Conservation (phyloP, 495 filamentous ascomycete species). For the Penicillium simplicissimum region DNA sequence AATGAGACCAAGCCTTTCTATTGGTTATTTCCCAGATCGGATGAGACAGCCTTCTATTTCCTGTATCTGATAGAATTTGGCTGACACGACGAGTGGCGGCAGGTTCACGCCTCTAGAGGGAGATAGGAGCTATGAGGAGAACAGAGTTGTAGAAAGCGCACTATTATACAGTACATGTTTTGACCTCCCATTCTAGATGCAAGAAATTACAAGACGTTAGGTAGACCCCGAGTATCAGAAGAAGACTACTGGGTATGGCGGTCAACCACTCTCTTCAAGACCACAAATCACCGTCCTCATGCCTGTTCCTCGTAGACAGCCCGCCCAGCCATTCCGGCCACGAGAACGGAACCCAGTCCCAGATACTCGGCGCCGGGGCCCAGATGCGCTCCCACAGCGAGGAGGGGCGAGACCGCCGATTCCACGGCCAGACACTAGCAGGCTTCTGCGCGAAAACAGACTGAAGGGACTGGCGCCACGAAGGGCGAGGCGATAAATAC, state of each 20-base stretch:
- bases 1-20: neutral
- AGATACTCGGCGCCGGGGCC: conserved; percentile 1
- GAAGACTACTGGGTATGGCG: too few relatives aligned
- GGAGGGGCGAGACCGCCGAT: conserved; percentile 6
- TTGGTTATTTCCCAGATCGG: neutral
- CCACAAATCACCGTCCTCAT: conserved; percentile 29
- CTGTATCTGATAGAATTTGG: too few relatives aligned
- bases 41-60: too few relatives aligned
- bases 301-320: conserved; percentile 13
- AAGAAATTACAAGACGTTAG: neutral
- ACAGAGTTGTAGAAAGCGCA: neutral
- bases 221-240: neutral
- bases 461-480: conserved; percentile 12
- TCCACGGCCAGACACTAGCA: conserved; percentile 32
- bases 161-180: neutral
- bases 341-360: conserved; percentile 17
- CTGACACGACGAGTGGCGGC: too few relatives aligned
- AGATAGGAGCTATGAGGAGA: neutral
- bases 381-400: conserved; percentile 14
- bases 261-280: conserved; percentile 13
- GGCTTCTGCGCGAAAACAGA: conserved; percentile 14
- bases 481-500: conserved; percentile 8
- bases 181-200: too few relatives aligned
- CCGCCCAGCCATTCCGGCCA: conserved; percentile 13
- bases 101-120: too few relatives aligned